These are phyloP conservation scores for Spencermartinsiella ligniputridi DNA, from an alignment of 1,139 yeast species.

Conservation along the genomic window DNA sequence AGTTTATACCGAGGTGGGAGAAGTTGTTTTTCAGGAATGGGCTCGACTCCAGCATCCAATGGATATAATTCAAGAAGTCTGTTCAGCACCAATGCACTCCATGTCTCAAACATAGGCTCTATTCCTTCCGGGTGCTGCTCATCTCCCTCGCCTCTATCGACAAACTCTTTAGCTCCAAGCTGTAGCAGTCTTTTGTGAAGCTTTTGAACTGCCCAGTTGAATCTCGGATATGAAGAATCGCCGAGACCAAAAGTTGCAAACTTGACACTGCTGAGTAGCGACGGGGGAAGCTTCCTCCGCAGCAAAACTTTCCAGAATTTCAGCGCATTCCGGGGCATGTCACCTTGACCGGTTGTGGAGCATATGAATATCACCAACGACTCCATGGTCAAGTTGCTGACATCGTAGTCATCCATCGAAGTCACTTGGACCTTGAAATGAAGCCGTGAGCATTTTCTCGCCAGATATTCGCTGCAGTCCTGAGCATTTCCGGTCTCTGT, in stretches of 20 bases:
- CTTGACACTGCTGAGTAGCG: constrained; percentile 53
- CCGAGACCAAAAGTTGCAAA: constrained; percentile 86
- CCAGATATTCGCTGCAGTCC: constrained; percentile 71
- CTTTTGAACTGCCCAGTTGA: constrained; percentile 78
- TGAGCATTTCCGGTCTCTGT: constrained; percentile 93
- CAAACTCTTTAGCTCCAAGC: constrained; percentile 72
- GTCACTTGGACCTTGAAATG: constrained; percentile 43
- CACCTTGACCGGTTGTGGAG: constrained; percentile 97
- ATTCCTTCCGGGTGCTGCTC: constrained; percentile 77
- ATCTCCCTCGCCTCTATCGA: constrained; percentile 82
- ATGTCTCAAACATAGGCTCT: constrained; percentile 71
- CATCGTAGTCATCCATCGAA: constrained; percentile 60
- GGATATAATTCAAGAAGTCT: constrained; percentile 34
- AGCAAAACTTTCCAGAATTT: constrained; percentile 71
- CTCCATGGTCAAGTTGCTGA: constrained; percentile 41
- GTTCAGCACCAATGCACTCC: constrained; percentile 56
- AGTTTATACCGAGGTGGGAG: constrained; percentile 44
- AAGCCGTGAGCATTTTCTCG: constrained; percentile 51
- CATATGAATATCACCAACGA: constrained; percentile 57
- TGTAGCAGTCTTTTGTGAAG: constrained; percentile 73
- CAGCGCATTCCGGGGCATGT: constrained; percentile 71
- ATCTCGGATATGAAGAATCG: constrained; percentile 87
- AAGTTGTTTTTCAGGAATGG: constrained; percentile 40
- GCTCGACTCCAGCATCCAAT: constrained; percentile 27
- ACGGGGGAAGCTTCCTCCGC: constrained; percentile 57